These are phyloP conservation scores for Arthromyces matolae DNA, from an alignment of 768 basidiomycete species.

Conservation along the genomic window DNA sequence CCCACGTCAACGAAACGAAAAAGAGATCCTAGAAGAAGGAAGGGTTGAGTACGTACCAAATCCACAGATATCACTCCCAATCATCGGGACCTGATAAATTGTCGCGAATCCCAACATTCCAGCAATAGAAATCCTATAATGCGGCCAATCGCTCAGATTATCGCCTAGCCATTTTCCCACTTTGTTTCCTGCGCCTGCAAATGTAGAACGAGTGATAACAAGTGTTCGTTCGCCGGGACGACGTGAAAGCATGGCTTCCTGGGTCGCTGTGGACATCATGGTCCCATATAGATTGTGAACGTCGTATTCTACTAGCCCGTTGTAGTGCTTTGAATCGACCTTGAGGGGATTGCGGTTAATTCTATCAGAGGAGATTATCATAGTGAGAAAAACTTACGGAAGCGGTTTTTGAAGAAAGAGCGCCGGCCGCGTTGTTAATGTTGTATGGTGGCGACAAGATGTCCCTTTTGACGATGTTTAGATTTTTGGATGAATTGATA, in stretches of 20 bases:
- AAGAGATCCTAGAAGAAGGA: too few species aligned
- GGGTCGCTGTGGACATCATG: constrained; percentile 67
- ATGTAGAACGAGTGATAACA: constrained; percentile 72
- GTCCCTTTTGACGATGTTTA: constrained; percentile 29
- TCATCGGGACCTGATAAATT: constrained; percentile 70
- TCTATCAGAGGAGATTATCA: background rate
- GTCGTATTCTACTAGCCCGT: constrained; percentile 58
- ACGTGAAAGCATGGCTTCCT: constrained; percentile 56
- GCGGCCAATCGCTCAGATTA: constrained; percentile 55
- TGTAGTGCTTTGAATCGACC: constrained; percentile 49
- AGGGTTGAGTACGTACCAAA: constrained; percentile 53
- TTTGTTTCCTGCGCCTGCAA: constrained; percentile 60
- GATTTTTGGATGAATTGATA: constrained; percentile 16
- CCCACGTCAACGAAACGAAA: too few species aligned
- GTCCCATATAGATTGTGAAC: constrained; percentile 67
- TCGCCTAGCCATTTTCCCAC: constrained; percentile 79
- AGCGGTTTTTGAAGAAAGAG: constrained; percentile 51
- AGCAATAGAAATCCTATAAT: constrained; percentile 57
- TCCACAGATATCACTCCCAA: constrained; percentile 73
- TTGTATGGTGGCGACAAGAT: constrained; percentile 52
- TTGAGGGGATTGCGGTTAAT: constrained; percentile 10
- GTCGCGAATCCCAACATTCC: constrained; percentile 65
- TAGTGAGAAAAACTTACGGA: constrained; percentile 34
- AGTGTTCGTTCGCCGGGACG: constrained; percentile 58
- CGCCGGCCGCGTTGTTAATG: constrained; percentile 55